Base-by-base conservation (phyloP, 1,284 basidiomycete genomes). In the Fomitopsis schrenkii region DNA sequence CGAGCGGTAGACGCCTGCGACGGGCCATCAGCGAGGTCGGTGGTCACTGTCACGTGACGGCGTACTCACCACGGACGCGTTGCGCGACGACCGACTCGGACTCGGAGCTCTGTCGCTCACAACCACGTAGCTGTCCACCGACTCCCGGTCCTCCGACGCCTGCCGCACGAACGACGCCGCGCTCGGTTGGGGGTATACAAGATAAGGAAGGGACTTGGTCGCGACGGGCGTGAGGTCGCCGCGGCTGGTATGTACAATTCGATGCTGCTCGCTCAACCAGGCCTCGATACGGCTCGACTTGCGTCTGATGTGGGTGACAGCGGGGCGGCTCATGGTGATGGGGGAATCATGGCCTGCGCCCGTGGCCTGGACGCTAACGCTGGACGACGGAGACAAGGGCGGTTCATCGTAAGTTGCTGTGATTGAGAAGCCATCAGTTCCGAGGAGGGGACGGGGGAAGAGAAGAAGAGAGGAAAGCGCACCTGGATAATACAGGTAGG, bases 261-360 rank as follows among this genome's bases (percentile, higher is more conserved):
- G 62, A 63, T 83, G 84, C 70, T 89, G 85, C 53, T 90, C 86
- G 48, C 80, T 75, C 55, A 91, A 83, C 89, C 89, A 91, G 62
- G 81, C 83, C 66, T 86, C 80, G 60, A 90, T 77, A 70, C 83
- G 80, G 70, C 85, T 87, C 12, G 86, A 83, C 54, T 83, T 83
- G 59, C 76, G 77, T 15, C 71, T 71, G 59, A 76, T 66, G 17
- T 70, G 72, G 28, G 42, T 60, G 12, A 63, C 64, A 26, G 62
- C 38, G 17, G 65, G 58, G 55, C 60, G 63, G 52, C 61, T 64
- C 66, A 66, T 69, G 22, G 65, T 50, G 41, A 59, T 62, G 19
- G 64, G 54, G 46, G 70, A 66, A 57, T 67, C 63, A 57, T 76
- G 68, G 52, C 52, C 52, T 15, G 52, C 14, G n/a, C 52, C 52